phyloP scores from a whole-genome alignment of 2,329 filamentous ascomycete genomes.

The Hortaea sp. region DNA sequence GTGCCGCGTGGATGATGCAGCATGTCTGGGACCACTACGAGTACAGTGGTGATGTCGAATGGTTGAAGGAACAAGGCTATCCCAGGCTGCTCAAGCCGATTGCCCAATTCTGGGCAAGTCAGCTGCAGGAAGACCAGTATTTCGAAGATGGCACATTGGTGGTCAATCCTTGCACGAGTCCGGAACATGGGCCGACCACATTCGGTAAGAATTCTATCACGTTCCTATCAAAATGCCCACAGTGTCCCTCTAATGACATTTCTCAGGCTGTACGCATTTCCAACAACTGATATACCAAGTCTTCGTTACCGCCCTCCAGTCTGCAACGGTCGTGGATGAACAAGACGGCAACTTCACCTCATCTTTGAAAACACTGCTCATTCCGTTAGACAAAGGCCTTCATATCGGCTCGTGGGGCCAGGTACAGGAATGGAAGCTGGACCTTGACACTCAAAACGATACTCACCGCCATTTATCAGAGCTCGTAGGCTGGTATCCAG shows the following conservation, averaged over 20 bases:
- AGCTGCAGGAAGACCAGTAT: slow-evolving; percentile 42
- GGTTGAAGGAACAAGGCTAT: slow-evolving; percentile 39
- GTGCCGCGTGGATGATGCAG: slow-evolving; percentile 50
- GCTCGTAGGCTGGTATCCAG: slow-evolving; percentile 48
- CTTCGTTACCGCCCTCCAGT: slow-evolving; percentile 22
- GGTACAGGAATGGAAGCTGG: slow-evolving; percentile 44
- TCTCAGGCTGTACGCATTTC: slow-evolving; percentile 39
- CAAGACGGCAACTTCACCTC: slow-evolving; percentile 25
- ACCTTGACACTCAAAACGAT: slow-evolving; percentile 33
- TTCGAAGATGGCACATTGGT: slow-evolving; percentile 44
- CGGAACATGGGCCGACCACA: slow-evolving; percentile 43
- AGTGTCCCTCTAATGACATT: no score
- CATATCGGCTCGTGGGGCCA: slow-evolving; percentile 35
- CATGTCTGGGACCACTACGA: slow-evolving; percentile 50
- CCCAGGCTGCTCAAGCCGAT: slow-evolving; percentile 42
- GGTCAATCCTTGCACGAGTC: slow-evolving; percentile 49
- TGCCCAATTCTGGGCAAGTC: slow-evolving; percentile 46
- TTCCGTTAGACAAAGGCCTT: slow-evolving; percentile 42
- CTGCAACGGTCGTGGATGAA: slow-evolving; percentile 14
- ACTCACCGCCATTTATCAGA: slow-evolving; percentile 47
- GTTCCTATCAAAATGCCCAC: no score
- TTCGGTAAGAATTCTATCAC: slow-evolving; percentile 21
- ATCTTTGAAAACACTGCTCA: slow-evolving; percentile 33
- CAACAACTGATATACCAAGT: slow-evolving; percentile 41
- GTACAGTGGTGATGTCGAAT: slow-evolving; percentile 40